Conservation (phyloP, 73 alveolate species). For the Symbiodinium pilosum region DNA sequence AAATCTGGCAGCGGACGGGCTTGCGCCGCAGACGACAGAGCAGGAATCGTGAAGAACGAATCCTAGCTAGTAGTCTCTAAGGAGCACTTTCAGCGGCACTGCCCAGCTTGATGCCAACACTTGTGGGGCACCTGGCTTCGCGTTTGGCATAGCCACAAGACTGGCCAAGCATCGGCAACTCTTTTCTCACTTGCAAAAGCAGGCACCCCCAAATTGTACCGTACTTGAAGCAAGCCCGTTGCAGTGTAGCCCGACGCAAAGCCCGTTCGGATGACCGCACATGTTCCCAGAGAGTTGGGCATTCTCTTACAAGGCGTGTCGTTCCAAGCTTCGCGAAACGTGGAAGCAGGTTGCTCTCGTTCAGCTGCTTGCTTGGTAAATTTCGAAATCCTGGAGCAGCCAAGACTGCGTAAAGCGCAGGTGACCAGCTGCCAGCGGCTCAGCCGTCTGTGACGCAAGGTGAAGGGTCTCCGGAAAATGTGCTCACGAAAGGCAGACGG, state of each 20-base stretch:
- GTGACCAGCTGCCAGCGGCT: background rate
- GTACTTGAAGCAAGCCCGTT: too few species aligned
- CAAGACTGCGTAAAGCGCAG: too few species aligned
- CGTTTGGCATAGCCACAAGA: too few species aligned
- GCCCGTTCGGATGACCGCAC: too few species aligned
- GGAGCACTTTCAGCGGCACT: conserved; percentile 10
- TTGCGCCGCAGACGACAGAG: background rate
- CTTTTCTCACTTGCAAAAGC: too few species aligned
- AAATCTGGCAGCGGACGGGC: conserved; percentile 36
- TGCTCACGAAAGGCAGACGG: background rate
- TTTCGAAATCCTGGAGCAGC: background rate
- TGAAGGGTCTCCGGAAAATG: too few species aligned
- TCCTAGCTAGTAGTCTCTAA: background rate
- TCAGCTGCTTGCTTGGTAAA: too few species aligned
- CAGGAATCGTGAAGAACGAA: background rate
- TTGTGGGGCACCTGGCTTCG: background rate
- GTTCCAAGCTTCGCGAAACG: background rate
- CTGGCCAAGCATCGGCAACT: too few species aligned
- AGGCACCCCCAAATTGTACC: too few species aligned
- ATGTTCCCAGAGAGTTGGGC: too few species aligned
- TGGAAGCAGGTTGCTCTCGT: background rate
- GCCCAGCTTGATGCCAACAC: conserved; percentile 8
- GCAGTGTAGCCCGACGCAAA: too few species aligned
- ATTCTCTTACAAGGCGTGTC: too few species aligned
- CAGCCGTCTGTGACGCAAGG: background rate